Percentiles rank a stretch among this genome's conserved stretches.
Conservation (phyloP, 805 yeast genomes). For the Teunomyces pallodes region DNA sequence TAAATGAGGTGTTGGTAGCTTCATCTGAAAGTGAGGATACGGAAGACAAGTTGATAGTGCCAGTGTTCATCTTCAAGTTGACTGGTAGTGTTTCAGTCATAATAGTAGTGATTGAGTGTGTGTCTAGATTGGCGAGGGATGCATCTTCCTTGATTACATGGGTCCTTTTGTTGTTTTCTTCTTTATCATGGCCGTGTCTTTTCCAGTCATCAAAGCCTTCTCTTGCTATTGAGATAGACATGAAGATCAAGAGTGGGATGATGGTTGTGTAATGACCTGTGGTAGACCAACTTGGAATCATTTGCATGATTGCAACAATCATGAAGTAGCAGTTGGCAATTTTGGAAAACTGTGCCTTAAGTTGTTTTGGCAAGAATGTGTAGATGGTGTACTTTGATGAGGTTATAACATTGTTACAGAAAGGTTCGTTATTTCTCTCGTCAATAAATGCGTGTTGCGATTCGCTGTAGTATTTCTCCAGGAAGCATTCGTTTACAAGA, state of each 20-base stretch:
- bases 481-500: constrained; percentile 28
- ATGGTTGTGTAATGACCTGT: constrained; percentile 95
- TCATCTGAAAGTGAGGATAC: constrained; percentile 10
- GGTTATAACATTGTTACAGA: constrained; percentile 66
- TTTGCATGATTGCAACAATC: constrained; percentile 86
- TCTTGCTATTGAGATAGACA: constrained; percentile 82
- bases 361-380: constrained; percentile 83
- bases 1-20: constrained; percentile 7
- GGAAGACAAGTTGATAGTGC: constrained; percentile 1
- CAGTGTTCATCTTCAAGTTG: neutral
- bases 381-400: constrained; percentile 82
- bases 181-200: constrained; percentile 80
- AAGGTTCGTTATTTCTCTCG: constrained; percentile 64
- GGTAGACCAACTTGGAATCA: constrained; percentile 97
- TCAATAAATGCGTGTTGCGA: constrained; percentile 48
- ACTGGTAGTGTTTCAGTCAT: constrained; percentile 36
- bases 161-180: constrained; percentile 61
- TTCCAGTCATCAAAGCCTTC: constrained; percentile 94
- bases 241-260: constrained; percentile 80
- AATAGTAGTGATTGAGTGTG: constrained; percentile 38
- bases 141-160: constrained; percentile 31
- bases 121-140: constrained; percentile 27
- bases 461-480: constrained; percentile 25
- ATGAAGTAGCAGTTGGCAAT: constrained; percentile 89
- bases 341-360: constrained; percentile 88